These are phyloP conservation scores for Pleurotus sapidus DNA, from an alignment of 768 basidiomycete genomes.

Conservation along the genomic window DNA sequence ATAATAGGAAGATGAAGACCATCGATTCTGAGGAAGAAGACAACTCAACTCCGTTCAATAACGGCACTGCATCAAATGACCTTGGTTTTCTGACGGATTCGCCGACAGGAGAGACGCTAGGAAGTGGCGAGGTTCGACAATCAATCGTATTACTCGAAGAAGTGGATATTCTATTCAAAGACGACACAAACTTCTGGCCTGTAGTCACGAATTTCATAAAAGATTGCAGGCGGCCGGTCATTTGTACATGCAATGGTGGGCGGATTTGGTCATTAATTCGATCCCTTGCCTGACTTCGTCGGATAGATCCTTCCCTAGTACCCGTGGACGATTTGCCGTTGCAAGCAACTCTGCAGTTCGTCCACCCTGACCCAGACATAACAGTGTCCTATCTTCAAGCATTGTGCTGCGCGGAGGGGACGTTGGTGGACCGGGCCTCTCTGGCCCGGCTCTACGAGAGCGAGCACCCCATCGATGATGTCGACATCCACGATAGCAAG, in stretches of 20 bases:
- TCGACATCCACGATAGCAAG: constrained; percentile 31
- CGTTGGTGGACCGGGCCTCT: constrained; percentile 35
- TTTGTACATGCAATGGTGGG: constrained; percentile 95
- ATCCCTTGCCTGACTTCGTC: constrained; percentile 4
- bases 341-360: constrained; percentile 68
- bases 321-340: constrained; percentile 74
- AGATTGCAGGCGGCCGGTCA: constrained; percentile 81
- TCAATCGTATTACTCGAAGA: constrained; percentile 92
- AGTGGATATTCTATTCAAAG: constrained; percentile 89
- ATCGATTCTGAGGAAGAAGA: constrained; percentile 6
- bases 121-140: constrained; percentile 52
- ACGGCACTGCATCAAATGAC: constrained; percentile 13
- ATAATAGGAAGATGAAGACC: background rate
- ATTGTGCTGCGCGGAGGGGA: constrained; percentile 57
- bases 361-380: constrained; percentile 49
- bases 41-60: constrained; percentile 1
- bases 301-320: constrained; percentile 66
- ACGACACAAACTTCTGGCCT: constrained; percentile 85
- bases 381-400: constrained; percentile 69
- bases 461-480: constrained; percentile 21
- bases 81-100: constrained; percentile 19
- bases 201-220: constrained; percentile 78
- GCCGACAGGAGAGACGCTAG: background rate
- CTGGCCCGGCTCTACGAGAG: constrained; percentile 46
- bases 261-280: constrained; percentile 12